Percentiles rank a stretch among this genome's conserved stretches.
Evolutionary conservation across 1,284 basidiomycete species (phyloP).

Genomic region (Cerioporus squamosus): DNA sequence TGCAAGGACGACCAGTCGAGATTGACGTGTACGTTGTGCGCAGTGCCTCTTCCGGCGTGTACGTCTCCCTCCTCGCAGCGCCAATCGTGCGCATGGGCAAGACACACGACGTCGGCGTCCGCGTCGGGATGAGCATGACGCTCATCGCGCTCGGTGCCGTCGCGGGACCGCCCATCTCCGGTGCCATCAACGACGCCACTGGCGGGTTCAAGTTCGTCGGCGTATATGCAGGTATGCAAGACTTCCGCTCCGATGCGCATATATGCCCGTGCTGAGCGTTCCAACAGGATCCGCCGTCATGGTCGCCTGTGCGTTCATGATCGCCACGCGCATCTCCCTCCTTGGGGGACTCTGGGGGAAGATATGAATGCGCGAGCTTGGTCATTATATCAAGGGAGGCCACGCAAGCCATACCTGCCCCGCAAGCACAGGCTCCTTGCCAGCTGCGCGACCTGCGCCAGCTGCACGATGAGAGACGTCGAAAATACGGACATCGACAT

Average conservation of each 20-base stretch:
- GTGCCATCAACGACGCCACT: constrained; percentile 52
- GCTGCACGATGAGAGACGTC: too few species aligned
- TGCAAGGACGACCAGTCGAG: background rate
- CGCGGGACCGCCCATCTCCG: constrained; percentile 61
- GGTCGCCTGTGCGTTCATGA: constrained; percentile 14
- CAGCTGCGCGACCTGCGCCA: too few species aligned
- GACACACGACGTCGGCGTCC: constrained; percentile 60
- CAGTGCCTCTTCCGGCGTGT: constrained; percentile 59
- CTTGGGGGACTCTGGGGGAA: constrained; percentile 19
- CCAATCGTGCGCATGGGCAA: constrained; percentile 66
- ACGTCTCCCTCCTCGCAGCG: constrained; percentile 54
- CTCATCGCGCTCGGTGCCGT: constrained; percentile 52
- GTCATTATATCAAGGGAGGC: too few species aligned
- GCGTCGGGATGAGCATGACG: constrained; percentile 61
- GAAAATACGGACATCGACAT: too few species aligned
- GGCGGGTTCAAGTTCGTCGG: constrained; percentile 57
- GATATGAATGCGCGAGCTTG: background rate
- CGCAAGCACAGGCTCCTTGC: too few species aligned
- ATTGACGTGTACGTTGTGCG: background rate
- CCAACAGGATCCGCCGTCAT: constrained; percentile 17
- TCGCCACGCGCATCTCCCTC: constrained; percentile 12
- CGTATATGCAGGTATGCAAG: constrained; percentile 56
- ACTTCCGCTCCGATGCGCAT: background rate
- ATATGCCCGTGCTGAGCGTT: background rate
- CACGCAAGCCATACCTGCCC: too few species aligned